These are phyloP conservation scores for Acacia confusa DNA, from an alignment of 306 rosid genomes.

Conservation along the genomic window DNA sequence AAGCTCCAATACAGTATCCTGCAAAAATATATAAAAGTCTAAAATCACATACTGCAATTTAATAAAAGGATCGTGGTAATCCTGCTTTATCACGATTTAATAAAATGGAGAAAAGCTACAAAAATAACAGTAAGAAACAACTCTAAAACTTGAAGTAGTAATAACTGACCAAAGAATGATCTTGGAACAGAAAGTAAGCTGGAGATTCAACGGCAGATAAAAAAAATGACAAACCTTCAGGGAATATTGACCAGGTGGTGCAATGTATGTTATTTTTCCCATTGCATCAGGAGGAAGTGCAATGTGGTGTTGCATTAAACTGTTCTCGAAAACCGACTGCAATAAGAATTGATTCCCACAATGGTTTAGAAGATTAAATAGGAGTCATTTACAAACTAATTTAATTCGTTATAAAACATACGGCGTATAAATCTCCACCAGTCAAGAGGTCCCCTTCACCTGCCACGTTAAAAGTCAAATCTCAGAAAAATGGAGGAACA, in stretches of 20 bases:
- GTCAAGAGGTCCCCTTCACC: conserved; percentile 75
- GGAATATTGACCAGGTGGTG: conserved; percentile 79
- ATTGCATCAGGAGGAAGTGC: conserved; percentile 72
- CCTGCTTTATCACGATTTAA: background rate
- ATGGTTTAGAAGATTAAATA: background rate
- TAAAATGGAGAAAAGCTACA: background rate
- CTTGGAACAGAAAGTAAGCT: conserved; percentile 2
- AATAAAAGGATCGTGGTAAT: background rate
- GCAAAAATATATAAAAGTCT: conserved; percentile 27
- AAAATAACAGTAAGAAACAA: background rate
- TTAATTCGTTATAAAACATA: conserved; percentile 37
- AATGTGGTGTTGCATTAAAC: conserved; percentile 67
- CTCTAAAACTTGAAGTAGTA: background rate
- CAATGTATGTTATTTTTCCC: conserved; percentile 70
- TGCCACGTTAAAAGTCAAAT: conserved; percentile 32
- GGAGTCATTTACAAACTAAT: background rate
- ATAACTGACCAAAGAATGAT: background rate
- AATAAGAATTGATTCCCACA: conserved; percentile 15
- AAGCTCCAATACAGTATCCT: conserved; percentile 81
- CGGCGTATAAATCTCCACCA: conserved; percentile 81
- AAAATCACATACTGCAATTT: conserved; percentile 1
- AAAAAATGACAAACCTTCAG: conserved; percentile 45
- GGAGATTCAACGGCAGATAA: conserved; percentile 8
- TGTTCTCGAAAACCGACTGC: conserved; percentile 77
- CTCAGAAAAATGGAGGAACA: background rate